Percentiles rank a stretch among this genome's conserved stretches.
These are phyloP conservation scores for Phytophthora tubulina DNA, from an alignment of 352 stramenopile species.

Conservation along the genomic window DNA sequence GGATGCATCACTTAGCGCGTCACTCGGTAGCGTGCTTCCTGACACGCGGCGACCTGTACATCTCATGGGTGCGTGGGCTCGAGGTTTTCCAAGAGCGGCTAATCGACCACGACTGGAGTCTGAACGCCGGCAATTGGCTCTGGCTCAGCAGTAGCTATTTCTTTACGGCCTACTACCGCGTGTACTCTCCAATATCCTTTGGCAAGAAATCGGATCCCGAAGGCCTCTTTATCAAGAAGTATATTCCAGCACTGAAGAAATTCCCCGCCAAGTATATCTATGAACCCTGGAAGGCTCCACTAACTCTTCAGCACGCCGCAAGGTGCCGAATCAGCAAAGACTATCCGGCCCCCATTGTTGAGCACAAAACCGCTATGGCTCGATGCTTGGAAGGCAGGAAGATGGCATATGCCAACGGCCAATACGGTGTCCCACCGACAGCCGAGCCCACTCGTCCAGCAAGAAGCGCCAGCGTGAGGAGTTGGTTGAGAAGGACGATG, in stretches of 20 bases:
- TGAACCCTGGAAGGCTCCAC: constrained; percentile 96
- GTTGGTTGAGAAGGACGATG: neutral
- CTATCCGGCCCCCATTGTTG: constrained; percentile 96
- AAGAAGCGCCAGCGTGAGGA: constrained; percentile 37
- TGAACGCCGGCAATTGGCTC: constrained; percentile 98
- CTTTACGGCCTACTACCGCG: constrained; percentile 98
- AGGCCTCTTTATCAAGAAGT: constrained; percentile 93
- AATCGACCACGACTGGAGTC: constrained; percentile 96
- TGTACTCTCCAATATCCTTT: constrained; percentile 94
- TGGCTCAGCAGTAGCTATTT: constrained; percentile 96
- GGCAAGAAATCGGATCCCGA: constrained; percentile 96
- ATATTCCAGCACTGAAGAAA: constrained; percentile 90
- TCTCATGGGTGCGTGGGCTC: constrained; percentile 94
- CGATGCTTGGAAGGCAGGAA: constrained; percentile 93
- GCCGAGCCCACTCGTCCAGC: neutral
- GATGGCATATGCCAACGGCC: constrained; percentile 77
- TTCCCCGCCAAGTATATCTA: constrained; percentile 98
- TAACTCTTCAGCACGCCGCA: constrained; percentile 81
- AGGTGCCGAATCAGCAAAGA: constrained; percentile 91
- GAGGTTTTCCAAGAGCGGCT: constrained; percentile 93
- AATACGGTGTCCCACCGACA: constrained; percentile 39
- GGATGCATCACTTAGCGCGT: constrained; percentile 90
- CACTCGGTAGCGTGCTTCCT: constrained; percentile 99
- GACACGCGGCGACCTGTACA: constrained; percentile 96
- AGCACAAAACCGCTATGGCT: constrained; percentile 91